Conservation (phyloP, 1,139 yeast genomes). For the Pichia sp. region DNA sequence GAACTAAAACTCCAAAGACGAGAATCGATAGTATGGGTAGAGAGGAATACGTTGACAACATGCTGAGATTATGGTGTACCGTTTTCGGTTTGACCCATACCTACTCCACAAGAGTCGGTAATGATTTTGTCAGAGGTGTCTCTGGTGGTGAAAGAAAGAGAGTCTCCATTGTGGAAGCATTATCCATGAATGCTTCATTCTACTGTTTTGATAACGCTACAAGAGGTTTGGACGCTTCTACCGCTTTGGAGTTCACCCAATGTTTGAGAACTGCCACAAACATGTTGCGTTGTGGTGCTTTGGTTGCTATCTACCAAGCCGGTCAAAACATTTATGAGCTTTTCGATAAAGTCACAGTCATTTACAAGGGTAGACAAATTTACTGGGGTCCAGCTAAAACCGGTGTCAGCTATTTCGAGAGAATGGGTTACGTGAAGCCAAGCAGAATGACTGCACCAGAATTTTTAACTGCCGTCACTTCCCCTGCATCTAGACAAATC, state of each 20-base stretch:
- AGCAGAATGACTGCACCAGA: conserved; percentile 81
- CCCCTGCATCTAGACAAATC: conserved; percentile 62
- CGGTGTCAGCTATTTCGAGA: conserved; percentile 58
- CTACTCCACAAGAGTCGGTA: conserved; percentile 49
- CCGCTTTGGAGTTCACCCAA: conserved; percentile 66
- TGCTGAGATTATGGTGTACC: conserved; percentile 51
- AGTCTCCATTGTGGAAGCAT: conserved; percentile 70
- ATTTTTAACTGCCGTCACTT: conserved; percentile 69
- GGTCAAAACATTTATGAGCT: conserved; percentile 71
- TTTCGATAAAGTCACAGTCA: conserved; percentile 66
- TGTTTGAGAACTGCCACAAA: conserved; percentile 62
- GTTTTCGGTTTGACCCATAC: conserved; percentile 59
- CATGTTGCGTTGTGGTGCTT: conserved; percentile 53
- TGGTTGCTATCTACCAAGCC: conserved; percentile 77
- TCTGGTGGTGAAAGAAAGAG: conserved; percentile 86
- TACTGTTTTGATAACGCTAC: conserved; percentile 77
- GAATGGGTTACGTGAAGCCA: conserved; percentile 71
- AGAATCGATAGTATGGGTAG: conserved; percentile 49
- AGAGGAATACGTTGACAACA: conserved; percentile 43
- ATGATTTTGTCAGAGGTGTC: conserved; percentile 69
- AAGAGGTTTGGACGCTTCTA: conserved; percentile 70
- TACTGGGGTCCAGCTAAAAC: conserved; percentile 55
- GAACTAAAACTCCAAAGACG: conserved; percentile 54
- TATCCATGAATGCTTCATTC: conserved; percentile 56
- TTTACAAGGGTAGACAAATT: conserved; percentile 75